These are phyloP conservation scores for Boletus coccyginus DNA, from an alignment of 768 basidiomycete genomes.

Conservation along the genomic window DNA sequence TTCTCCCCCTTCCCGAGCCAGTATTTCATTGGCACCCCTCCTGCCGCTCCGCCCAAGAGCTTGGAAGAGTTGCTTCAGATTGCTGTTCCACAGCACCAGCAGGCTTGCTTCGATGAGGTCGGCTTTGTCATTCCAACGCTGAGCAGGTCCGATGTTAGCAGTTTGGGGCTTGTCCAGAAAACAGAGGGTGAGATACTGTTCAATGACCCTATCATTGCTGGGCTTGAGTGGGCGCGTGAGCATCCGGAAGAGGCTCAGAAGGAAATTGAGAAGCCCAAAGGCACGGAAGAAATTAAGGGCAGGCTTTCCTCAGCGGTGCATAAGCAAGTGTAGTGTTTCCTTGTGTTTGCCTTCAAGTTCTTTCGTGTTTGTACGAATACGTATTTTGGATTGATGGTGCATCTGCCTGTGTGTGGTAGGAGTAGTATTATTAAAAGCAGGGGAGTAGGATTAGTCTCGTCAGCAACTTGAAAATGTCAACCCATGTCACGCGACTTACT, in stretches of 20 bases:
- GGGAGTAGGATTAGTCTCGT: too few species aligned
- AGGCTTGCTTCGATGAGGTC: not conserved
- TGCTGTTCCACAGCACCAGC: not conserved
- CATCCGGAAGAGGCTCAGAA: conserved; percentile 4
- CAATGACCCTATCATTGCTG: conserved; percentile 5
- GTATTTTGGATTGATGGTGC: not conserved
- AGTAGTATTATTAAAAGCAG: too few species aligned
- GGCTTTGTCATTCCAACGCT: not conserved
- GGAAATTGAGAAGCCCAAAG: not conserved
- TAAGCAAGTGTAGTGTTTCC: not conserved
- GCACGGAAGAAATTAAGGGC: not conserved
- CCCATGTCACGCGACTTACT: too few species aligned
- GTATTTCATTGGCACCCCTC: not conserved
- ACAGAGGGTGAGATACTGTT: not conserved
- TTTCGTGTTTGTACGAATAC: not conserved
- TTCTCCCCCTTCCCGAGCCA: conserved; percentile 11
- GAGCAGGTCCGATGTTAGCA: too few species aligned
- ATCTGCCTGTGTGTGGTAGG: too few species aligned
- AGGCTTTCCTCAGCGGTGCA: not conserved
- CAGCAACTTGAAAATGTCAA: too few species aligned
- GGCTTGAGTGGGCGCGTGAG: conserved; percentile 14
- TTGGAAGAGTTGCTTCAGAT: not conserved
- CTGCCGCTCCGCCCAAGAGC: not conserved
- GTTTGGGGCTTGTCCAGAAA: not conserved
- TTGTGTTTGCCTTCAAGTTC: not conserved